phyloP scores from a whole-genome alignment of 805 yeast species.

The Saccharomycopsis fodiens region DNA sequence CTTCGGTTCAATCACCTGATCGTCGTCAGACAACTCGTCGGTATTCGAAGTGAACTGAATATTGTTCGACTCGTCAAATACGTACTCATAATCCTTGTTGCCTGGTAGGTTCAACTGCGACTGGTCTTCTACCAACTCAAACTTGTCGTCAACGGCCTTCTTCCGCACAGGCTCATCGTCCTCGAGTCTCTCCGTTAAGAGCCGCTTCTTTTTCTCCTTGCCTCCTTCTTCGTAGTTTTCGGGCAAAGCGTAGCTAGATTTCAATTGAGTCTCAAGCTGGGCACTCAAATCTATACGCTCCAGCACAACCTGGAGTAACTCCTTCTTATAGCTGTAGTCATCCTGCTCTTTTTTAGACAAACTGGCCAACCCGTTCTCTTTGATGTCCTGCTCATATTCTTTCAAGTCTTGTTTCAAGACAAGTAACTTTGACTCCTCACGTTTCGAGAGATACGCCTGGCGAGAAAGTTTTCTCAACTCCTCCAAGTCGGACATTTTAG shows the following conservation, averaged over 20 bases:
- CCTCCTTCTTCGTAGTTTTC: slow-evolving; percentile 44
- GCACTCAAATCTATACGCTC: slow-evolving; percentile 31
- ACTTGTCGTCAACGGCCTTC: slow-evolving; percentile 23
- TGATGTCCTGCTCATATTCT: slow-evolving; percentile 42
- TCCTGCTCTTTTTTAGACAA: slow-evolving; percentile 40
- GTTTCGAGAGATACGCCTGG: slow-evolving; percentile 10
- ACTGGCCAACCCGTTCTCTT: slow-evolving; percentile 46
- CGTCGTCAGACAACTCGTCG: slow-evolving; percentile 23
- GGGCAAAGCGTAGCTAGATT: slow-evolving; percentile 44
- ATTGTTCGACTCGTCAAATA: slow-evolving; percentile 60
- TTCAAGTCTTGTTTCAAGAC: slow-evolving; percentile 32
- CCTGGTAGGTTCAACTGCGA: slow-evolving; percentile 37
- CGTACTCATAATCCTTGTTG: slow-evolving; percentile 58
- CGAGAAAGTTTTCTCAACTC: slow-evolving; percentile 18
- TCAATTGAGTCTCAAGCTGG: slow-evolving; percentile 15
- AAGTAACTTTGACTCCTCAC: slow-evolving; percentile 16
- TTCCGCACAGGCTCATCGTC: slow-evolving; percentile 33
- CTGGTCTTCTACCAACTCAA: slow-evolving; percentile 26
- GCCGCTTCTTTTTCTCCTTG: slow-evolving; percentile 43
- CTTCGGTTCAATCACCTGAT: slow-evolving; percentile 30
- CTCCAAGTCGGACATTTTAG: slow-evolving; percentile 3
- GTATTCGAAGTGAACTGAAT: slow-evolving; percentile 44
- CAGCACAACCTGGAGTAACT: slow-evolving; percentile 37
- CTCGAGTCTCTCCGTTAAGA: slow-evolving; percentile 32
- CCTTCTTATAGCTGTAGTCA: slow-evolving; percentile 45